Evolutionary conservation across 768 basidiomycete genomes (phyloP), one percentile per base, ranked within the genome.

Genomic region (Phanerochaete carnosa): DNA sequence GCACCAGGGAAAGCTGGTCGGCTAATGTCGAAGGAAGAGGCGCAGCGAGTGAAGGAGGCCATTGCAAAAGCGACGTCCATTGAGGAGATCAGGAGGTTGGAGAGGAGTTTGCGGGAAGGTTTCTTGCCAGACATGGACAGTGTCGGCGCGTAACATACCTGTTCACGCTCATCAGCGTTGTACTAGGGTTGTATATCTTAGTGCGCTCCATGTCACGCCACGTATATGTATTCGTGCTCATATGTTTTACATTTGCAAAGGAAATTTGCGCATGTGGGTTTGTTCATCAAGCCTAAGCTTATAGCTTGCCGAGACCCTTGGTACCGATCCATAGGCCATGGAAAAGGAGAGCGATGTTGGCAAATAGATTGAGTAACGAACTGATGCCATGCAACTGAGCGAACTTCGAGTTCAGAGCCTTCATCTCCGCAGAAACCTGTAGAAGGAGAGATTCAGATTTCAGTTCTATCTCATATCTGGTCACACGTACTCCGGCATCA

Each of bases 11-110:
- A 88, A 70, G 90, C 92, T 1, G 94, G 94, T 16, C 83, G 94
- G 54, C 74, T 96, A 61, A 89, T 96, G 86, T 93, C 92, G 28
- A 92, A 91, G 70, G 93, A 95, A 72, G 94, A 96, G 67, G 90
- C 88, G 68, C 90, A 92, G 66, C 86, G 85, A 64, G 91, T 96
- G 63, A 89, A 87, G 72, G 85, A 86, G 32, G 94, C 94, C 19
- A 95, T 96, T 65, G 89, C 90, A 63, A 88, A 86, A 64, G 94
- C 94, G n/a, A 91, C 88, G 33, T 94, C 91, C 51, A 84, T 93
- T 65, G 94, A 96, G 70, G 94, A 96, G 75, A 87, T 95, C 68
- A 83, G 89, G 73, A 83, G 84, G 68, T 71, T 95, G 65, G 92
- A 95, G 74, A 83, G 90, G 75, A 89, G 84, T 71, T 74, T 94